phyloP scores from a whole-genome alignment of 2,329 filamentous ascomycete genomes.

The Cercospora sp. region DNA sequence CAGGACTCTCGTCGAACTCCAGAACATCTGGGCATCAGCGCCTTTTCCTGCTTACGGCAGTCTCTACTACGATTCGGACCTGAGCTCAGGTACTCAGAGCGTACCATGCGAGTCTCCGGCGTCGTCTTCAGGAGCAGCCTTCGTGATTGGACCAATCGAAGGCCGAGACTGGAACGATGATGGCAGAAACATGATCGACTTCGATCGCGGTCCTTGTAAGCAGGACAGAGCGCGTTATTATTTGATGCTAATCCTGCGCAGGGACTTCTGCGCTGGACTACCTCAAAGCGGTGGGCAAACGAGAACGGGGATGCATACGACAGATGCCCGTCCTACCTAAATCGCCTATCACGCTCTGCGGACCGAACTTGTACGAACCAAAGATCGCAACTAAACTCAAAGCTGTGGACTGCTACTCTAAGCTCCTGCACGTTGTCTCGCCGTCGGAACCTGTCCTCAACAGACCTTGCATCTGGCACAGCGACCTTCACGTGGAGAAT shows the following conservation, averaged over 20 bases:
- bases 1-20: not conserved
- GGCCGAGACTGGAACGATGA: constrained; percentile 39
- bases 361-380: not conserved
- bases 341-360: not conserved
- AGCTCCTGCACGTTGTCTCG: not conserved
- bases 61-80: not conserved
- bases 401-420: not conserved
- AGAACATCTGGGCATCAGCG: not conserved
- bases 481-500: constrained; percentile 44
- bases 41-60: not conserved
- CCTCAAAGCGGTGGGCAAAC: constrained; percentile 31
- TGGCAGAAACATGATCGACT: constrained; percentile 34
- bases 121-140: not conserved
- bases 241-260: not conserved
- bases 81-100: not conserved
- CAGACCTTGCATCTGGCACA: constrained; percentile 37
- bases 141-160: constrained; percentile 40
- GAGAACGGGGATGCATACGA: constrained; percentile 38
- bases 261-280: not conserved
- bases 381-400: not conserved
- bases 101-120: not conserved
- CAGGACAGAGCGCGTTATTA: not conserved
- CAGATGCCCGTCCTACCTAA: constrained; percentile 20
- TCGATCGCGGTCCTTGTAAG: constrained; percentile 45
- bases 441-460: not conserved